A percentile compares a stretch with the other conserved stretches of the same genome.
These are phyloP conservation scores for Pseudomicrostroma phylloplanum DNA, from an alignment of 1,284 basidiomycete genomes.

Conservation along the genomic window DNA sequence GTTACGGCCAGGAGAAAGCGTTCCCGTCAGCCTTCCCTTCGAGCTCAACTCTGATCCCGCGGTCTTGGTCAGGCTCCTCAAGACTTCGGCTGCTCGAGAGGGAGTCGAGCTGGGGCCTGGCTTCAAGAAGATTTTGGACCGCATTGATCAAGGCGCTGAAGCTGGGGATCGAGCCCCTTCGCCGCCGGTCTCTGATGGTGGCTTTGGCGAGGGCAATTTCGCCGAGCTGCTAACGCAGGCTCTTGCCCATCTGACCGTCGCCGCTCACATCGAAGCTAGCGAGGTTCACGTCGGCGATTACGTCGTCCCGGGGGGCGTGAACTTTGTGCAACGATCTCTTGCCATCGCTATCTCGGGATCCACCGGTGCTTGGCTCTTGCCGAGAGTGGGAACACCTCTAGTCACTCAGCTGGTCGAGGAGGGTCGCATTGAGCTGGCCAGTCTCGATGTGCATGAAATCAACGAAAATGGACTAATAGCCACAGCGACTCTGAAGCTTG, in stretches of 20 bases:
- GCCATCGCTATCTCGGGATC: conserved; percentile 36
- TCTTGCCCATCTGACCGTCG: conserved; percentile 18
- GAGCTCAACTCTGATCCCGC: conserved; percentile 27
- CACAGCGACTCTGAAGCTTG: conserved; percentile 25
- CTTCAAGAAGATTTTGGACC: conserved; percentile 24
- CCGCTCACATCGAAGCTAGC: conserved; percentile 24
- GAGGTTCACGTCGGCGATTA: conserved; percentile 27
- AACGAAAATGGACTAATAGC: conserved; percentile 32
- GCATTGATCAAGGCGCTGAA: conserved; percentile 10
- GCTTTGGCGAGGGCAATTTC: conserved; percentile 15
- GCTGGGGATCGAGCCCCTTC: conserved; percentile 2
- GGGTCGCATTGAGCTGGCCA: conserved; percentile 23
- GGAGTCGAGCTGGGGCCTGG: conserved; percentile 31
- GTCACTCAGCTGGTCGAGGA: conserved; percentile 32
- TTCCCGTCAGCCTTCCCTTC: conserved; percentile 28
- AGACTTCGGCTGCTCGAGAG: conserved; percentile 22
- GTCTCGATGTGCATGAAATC: conserved; percentile 29
- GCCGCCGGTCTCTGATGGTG: background rate
- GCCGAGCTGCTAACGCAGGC: conserved; percentile 25
- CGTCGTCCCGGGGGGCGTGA: conserved; percentile 26
- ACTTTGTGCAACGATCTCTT: conserved; percentile 30
- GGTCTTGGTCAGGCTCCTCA: conserved; percentile 30
- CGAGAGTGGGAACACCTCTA: conserved; percentile 29
- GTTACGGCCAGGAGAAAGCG: conserved; percentile 18
- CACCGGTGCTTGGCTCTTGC: conserved; percentile 29